Conservation (phyloP, 805 yeast species). For the Tetrapisispora pingtungensis region DNA sequence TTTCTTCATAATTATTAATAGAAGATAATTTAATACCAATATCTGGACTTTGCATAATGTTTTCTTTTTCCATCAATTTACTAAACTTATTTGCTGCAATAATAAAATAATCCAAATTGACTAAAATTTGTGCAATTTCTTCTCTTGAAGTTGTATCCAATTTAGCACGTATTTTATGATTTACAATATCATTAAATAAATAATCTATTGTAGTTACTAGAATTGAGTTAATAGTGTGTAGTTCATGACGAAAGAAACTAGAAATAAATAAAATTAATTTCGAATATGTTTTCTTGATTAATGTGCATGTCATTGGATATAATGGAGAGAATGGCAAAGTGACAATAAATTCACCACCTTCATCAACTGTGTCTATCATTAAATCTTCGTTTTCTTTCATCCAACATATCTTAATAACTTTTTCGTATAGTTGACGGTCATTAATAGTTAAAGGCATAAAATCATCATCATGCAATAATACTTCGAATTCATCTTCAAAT, state of each 20-base stretch:
- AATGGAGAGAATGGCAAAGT: conserved; percentile 81
- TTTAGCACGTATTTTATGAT: conserved; percentile 49
- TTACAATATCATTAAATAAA: conserved; percentile 58
- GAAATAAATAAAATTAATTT: conserved; percentile 56
- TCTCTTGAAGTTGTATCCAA: conserved; percentile 72
- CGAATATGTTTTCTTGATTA: conserved; percentile 53
- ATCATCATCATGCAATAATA: conserved; percentile 65
- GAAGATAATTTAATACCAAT: conserved; percentile 41
- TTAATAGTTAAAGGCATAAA: conserved; percentile 77
- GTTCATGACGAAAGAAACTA: conserved; percentile 53
- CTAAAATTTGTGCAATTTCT: conserved; percentile 77
- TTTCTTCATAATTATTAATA: conserved; percentile 42
- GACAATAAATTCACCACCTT: conserved; percentile 39
- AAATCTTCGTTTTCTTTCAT: conserved; percentile 37
- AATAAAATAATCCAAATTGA: conserved; percentile 79
- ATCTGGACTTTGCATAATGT: conserved; percentile 29
- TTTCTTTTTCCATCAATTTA: conserved; percentile 31
- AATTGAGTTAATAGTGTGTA: conserved; percentile 49
- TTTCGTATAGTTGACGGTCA: conserved; percentile 48
- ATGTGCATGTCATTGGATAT: conserved; percentile 78
- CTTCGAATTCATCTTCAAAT: conserved; percentile 52
- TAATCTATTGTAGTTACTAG: conserved; percentile 54
- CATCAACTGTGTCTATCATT: conserved; percentile 7
- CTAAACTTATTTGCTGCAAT: conserved; percentile 62
- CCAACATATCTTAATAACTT: conserved; percentile 61